Base-by-base conservation (phyloP, 257 asterid species). In the Solanum megistacrolobum region DNA sequence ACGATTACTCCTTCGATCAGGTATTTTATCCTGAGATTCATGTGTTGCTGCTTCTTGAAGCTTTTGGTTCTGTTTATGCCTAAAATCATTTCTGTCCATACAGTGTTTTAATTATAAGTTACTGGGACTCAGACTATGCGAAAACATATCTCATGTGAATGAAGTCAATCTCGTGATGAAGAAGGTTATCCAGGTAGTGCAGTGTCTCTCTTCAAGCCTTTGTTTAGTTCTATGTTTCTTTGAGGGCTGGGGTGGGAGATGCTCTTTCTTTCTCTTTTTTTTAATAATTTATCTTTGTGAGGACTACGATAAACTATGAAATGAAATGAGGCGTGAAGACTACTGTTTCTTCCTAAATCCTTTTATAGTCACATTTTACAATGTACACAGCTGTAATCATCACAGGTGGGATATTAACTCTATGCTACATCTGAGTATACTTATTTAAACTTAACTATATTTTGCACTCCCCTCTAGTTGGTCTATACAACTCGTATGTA, bases 41-140 rank as follows among this genome's bases (percentile, higher is more conserved):
- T 20, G 82, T 83, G 83, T 55, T 60, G 41, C 83, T 83, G 25
- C 84, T 85, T 86, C 55, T 31, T 81, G 68, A 46, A 46, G 69
- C 41, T 81, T 81, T 81, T 81, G 23, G 69, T 81, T 81, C 41
- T 68, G 25, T 7, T 85, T 43, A 66, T 85, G 78, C 68, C 65
- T 85, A 85, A 66, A 32, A 66, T 81, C 29, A 46, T 81, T 81
- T 46, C 68, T 88, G 84, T 89, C 84, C 72, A 90, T 89, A 85
- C 97, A 96, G 99, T 89, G 88, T 91, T 92, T 95, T 92, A 96
- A 95, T 95, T 93, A 92, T 95, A 95, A 94, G 91, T 93, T 94
- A 86, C 95, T 95, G 87, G 99, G 98, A 90, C 92, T 92, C 88
- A 95, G 96, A 92, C 94, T 96, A 75, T 93, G 95, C 88, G 99